phyloP scores from a whole-genome alignment of 169 alveolate genomes.

The Plasmodium reichenowi region DNA sequence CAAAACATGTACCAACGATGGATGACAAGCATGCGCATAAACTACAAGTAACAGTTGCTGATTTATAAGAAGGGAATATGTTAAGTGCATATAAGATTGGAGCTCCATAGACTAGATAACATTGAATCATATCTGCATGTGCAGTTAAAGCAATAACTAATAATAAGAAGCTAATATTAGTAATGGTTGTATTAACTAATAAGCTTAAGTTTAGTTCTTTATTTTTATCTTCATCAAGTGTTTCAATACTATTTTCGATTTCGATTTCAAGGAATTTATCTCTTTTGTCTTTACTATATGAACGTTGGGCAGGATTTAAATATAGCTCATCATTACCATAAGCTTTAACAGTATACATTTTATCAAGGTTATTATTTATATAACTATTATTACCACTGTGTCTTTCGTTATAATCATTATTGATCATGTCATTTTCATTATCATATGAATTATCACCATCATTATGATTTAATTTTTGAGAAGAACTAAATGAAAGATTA shows the following conservation, averaged over 20 bases:
- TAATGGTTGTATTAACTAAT: constrained; percentile 16
- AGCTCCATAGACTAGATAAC: constrained; percentile 50
- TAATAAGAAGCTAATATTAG: constrained; percentile 21
- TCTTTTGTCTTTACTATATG: neutral
- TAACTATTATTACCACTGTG: constrained; percentile 21
- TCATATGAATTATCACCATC: neutral
- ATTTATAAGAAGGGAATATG: constrained; percentile 42
- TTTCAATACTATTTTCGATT: constrained; percentile 29
- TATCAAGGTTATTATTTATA: constrained; percentile 20
- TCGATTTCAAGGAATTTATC: constrained; percentile 34
- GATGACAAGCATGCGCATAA: constrained; percentile 54
- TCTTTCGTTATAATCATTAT: neutral
- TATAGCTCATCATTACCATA: constrained; percentile 2
- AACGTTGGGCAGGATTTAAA: constrained; percentile 12
- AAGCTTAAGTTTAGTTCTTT: constrained; percentile 7
- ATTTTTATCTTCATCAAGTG: constrained; percentile 19
- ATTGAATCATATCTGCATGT: constrained; percentile 20
- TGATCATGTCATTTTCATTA: neutral
- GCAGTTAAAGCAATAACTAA: constrained; percentile 33
- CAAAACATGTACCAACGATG: constrained; percentile 26
- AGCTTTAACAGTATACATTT: constrained; percentile 11
- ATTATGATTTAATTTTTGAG: constrained; percentile 3
- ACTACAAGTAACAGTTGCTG: constrained; percentile 42
- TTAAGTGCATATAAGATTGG: constrained; percentile 33
- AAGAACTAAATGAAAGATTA: neutral